These are phyloP conservation scores for Massarina eburnea DNA, from an alignment of 2,329 filamentous ascomycete genomes.

Conservation along the genomic window DNA sequence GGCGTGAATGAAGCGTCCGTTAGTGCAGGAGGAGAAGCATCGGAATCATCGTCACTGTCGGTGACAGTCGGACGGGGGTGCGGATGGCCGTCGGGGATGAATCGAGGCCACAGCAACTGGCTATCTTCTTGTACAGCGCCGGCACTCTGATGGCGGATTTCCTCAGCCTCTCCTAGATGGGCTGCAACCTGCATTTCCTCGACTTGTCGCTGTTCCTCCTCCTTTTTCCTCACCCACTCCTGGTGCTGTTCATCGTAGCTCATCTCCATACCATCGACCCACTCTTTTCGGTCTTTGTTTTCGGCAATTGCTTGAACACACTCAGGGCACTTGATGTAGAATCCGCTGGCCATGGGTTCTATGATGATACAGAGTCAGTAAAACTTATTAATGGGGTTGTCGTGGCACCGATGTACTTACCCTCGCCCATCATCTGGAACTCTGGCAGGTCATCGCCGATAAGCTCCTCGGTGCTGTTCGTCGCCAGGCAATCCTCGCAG, in stretches of 20 bases:
- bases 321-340: slow-evolving; percentile 54
- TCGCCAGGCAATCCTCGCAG: slow-evolving; percentile 59
- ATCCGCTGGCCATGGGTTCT: slow-evolving; percentile 45
- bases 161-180: background rate
- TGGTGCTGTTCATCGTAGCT: slow-evolving; percentile 27
- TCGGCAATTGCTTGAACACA: slow-evolving; percentile 37
- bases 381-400: background rate
- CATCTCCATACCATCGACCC: slow-evolving; percentile 24
- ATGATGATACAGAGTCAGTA: background rate
- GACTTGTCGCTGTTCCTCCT: slow-evolving; percentile 15
- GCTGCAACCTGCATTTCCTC: slow-evolving; percentile 11
- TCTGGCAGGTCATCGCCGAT: slow-evolving; percentile 56
- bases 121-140: too few species aligned
- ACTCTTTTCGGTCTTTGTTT: slow-evolving; percentile 22
- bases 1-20: slow-evolving; percentile 32
- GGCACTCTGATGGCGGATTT: background rate
- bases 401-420: background rate
- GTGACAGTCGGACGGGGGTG: too few species aligned
- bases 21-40: slow-evolving; percentile 24
- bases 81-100: too few species aligned
- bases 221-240: slow-evolving; percentile 20
- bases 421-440: slow-evolving; percentile 54
- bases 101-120: too few species aligned
- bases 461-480: slow-evolving; percentile 51
- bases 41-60: slow-evolving; percentile 16